phyloP scores from a whole-genome alignment of 2,329 filamentous ascomycete species.

The Dothidotthia symphoricarpi region DNA sequence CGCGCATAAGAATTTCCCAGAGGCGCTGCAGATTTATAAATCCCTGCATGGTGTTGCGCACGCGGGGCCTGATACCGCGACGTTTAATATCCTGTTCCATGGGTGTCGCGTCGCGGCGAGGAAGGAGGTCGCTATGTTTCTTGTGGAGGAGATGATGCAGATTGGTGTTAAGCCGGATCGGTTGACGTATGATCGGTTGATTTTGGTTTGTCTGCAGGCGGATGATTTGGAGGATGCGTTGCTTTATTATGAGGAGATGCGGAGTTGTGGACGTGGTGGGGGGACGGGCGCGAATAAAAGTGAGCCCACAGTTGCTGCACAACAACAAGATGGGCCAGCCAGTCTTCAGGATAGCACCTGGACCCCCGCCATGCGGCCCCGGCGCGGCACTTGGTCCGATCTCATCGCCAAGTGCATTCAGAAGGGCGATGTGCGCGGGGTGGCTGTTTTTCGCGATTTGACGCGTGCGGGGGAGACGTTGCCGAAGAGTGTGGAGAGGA shows the following conservation, averaged over 20 bases:
- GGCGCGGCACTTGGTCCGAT: constrained; percentile 17
- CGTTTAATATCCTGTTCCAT: constrained; percentile 61
- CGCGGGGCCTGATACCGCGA: constrained; percentile 49
- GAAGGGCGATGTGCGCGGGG: constrained; percentile 17
- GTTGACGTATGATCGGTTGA: constrained; percentile 62
- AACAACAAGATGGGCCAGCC: no score
- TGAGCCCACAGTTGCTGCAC: no score
- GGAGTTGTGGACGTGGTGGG: constrained; percentile 8
- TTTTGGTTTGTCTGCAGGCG: constrained; percentile 53
- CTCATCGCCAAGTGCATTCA: constrained; percentile 13
- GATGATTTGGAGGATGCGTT: constrained; percentile 49
- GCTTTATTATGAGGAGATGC: constrained; percentile 53
- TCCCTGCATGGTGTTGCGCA: constrained; percentile 54
- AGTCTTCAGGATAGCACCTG: no score
- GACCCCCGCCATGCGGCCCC: constrained; percentile 18
- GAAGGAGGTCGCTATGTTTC: constrained; percentile 59
- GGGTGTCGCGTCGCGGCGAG: constrained; percentile 47
- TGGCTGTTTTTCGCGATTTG: constrained; percentile 19
- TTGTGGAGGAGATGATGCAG: constrained; percentile 61
- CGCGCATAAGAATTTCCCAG: constrained; percentile 45
- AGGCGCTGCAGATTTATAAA: constrained; percentile 62
- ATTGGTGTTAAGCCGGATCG: constrained; percentile 55
- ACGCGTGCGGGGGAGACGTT: constrained; percentile 13
- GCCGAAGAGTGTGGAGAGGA: constrained; percentile 10
- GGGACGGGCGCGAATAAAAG: constrained; percentile 4